phyloP scores from a whole-genome alignment of 2,329 filamentous ascomycete species.

The Pseudocercospora fijiensis region DNA sequence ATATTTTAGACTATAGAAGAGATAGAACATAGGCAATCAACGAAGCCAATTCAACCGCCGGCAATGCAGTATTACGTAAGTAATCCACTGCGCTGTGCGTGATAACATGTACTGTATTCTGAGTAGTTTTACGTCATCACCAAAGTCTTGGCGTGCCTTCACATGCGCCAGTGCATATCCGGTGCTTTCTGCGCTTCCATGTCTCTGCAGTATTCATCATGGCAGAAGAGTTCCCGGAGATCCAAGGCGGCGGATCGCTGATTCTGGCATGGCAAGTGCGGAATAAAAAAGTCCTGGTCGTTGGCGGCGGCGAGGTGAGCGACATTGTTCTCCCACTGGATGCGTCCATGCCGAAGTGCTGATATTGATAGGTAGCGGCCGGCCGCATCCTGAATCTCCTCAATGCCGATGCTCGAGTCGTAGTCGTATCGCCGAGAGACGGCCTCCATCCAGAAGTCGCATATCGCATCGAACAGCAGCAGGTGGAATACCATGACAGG shows the following conservation, averaged over 20 bases:
- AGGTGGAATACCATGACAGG: constrained; percentile 78
- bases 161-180: not conserved
- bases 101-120: no score
- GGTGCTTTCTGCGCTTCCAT: constrained; percentile 23
- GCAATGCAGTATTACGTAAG: no score
- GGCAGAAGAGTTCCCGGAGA: constrained; percentile 61
- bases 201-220: constrained; percentile 5
- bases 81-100: no score
- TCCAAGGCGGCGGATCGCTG: constrained; percentile 87
- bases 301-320: constrained; percentile 89
- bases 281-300: constrained; percentile 83
- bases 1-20: no score
- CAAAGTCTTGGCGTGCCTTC: not conserved
- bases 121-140: not conserved
- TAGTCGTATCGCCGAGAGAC: constrained; percentile 71
- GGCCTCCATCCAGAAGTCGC: constrained; percentile 88
- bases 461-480: constrained; percentile 70
- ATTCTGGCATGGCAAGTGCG: constrained; percentile 95
- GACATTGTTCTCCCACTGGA: constrained; percentile 4
- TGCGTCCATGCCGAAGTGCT: constrained; percentile 8
- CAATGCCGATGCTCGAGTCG: constrained; percentile 90
- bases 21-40: no score
- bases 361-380: constrained; percentile 72
- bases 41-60: no score
- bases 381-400: constrained; percentile 91